phyloP scores from a whole-genome alignment of 1,139 yeast species.

The Meyerozyma athensensis region DNA sequence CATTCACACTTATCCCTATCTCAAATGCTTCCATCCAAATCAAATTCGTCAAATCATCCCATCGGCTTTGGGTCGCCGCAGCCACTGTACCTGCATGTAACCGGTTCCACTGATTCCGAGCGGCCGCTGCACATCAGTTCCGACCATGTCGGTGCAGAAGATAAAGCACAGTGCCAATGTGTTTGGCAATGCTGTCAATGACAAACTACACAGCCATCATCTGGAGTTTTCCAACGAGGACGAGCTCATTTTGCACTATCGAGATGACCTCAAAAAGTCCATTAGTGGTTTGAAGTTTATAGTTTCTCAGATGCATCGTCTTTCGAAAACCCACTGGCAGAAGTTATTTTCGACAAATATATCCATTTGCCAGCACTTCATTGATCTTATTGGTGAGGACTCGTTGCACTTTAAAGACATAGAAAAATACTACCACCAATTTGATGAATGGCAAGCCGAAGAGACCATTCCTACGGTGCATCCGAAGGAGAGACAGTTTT shows the following conservation, averaged over 20 bases:
- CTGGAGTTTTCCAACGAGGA: constrained; percentile 35
- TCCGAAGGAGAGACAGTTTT: constrained; percentile 33
- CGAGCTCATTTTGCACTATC: constrained; percentile 37
- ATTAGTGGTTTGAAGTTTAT: constrained; percentile 42
- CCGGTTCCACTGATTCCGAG: constrained; percentile 1
- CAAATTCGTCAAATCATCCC: too few relatives aligned
- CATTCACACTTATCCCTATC: too few relatives aligned
- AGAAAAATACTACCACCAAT: constrained; percentile 34
- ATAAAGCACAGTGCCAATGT: constrained; percentile 14
- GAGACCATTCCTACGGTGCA: constrained; percentile 33
- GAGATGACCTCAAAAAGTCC: constrained; percentile 39
- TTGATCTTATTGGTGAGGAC: constrained; percentile 31
- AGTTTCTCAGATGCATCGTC: constrained; percentile 28
- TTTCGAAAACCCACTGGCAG: constrained; percentile 33
- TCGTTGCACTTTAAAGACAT: constrained; percentile 43
- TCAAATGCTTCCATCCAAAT: too few relatives aligned
- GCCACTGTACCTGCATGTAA: neutral
- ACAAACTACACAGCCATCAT: constrained; percentile 14
- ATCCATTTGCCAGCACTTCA: constrained; percentile 28
- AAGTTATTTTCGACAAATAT: constrained; percentile 29
- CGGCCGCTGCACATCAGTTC: neutral
- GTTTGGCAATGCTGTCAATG: constrained; percentile 15
- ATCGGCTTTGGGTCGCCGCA: neutral
- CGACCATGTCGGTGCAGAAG: constrained; percentile 7
- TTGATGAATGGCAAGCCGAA: constrained; percentile 28